Evolutionary conservation across 768 basidiomycete species (phyloP), one percentile per base, ranked within the genome.

Genomic region (Russula foetens): DNA sequence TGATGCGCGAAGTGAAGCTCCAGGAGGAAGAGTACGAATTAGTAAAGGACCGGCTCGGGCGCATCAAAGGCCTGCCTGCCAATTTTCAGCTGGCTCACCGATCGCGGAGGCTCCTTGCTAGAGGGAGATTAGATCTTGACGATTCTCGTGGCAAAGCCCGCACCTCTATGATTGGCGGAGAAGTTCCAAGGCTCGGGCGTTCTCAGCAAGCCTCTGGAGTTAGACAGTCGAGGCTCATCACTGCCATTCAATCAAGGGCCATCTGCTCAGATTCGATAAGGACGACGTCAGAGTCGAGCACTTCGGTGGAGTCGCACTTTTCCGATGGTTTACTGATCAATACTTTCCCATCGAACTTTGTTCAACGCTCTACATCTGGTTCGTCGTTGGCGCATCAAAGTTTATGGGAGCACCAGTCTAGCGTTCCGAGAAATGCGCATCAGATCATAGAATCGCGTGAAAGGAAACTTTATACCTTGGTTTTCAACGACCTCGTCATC

Each of bases 11-110:
- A 67, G 91, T 95, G 63, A 93, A 94, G 68, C 72, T 80, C 12
- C 81, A 90, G 21, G 92, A 95, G 71, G 90, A 93, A 53, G 90
- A 92, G 62, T 91, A 94, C 69, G 84, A 85, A n/a, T 72, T 82
- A 39, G 75, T 90, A 35, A 88, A 88, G 69, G 71, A 77, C 21
- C 76, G 91, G 21, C 73, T 82, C 15, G 69, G 73, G 7, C 78
- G 80, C 0, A 81, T 95, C 62, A 75, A 79, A 24, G 87, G 87
- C 1, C 69, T 90, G 4, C 79, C 84, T 1, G 71, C 78, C 1
- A 68, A 76, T 1, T 72, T 76, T 1, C 79, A 76, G 24, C 76
- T 96, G 1, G 85, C 87, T 1, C 77, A 76, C 29, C 78, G 92
- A 44, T 90, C 90, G 59, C 80, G 94, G n/a, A 75, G 85, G 43